Conservation (phyloP, 352 stramenopile species). For the Globisporangium ultimum region DNA sequence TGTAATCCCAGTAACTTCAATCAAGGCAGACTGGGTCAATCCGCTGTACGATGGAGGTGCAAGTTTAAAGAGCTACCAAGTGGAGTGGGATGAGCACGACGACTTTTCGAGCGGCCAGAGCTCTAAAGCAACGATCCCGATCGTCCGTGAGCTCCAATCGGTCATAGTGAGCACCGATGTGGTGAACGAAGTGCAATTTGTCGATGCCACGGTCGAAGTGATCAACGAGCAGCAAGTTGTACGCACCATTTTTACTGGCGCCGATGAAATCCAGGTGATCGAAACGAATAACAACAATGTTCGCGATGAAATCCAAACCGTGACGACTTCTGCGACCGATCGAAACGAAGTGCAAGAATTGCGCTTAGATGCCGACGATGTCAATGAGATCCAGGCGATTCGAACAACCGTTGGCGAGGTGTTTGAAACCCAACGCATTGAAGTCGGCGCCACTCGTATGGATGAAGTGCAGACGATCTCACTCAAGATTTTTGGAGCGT, state of each 20-base stretch:
- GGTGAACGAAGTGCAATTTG: conserved; percentile 91
- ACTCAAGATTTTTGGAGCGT: conserved; percentile 66
- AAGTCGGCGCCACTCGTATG: conserved; percentile 60
- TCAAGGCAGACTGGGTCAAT: conserved; percentile 84
- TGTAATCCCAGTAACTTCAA: conserved; percentile 60
- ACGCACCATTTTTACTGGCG: conserved; percentile 79
- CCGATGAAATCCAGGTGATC: conserved; percentile 89
- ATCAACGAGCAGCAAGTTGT: conserved; percentile 96
- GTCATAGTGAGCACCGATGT: conserved; percentile 78
- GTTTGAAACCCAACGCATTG: conserved; percentile 87
- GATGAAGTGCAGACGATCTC: conserved; percentile 86
- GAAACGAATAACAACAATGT: conserved; percentile 62
- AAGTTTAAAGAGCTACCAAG: conserved; percentile 66
- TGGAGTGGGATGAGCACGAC: conserved; percentile 83
- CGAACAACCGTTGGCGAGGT: conserved; percentile 67
- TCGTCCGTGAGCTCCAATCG: conserved; percentile 91
- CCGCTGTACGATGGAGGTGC: conserved; percentile 90
- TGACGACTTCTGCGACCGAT: conserved; percentile 91
- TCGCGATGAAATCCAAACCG: conserved; percentile 89
- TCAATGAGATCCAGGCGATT: conserved; percentile 92
- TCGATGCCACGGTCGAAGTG: conserved; percentile 92
- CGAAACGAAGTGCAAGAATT: conserved; percentile 91
- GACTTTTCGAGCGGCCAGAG: conserved; percentile 74
- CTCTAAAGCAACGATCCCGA: conserved; percentile 63
- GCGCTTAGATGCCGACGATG: conserved; percentile 71